Percentiles rank a stretch among this genome's conserved stretches.
phyloP scores from a whole-genome alignment of 495 filamentous ascomycete species.

The Patellaria atrata region DNA sequence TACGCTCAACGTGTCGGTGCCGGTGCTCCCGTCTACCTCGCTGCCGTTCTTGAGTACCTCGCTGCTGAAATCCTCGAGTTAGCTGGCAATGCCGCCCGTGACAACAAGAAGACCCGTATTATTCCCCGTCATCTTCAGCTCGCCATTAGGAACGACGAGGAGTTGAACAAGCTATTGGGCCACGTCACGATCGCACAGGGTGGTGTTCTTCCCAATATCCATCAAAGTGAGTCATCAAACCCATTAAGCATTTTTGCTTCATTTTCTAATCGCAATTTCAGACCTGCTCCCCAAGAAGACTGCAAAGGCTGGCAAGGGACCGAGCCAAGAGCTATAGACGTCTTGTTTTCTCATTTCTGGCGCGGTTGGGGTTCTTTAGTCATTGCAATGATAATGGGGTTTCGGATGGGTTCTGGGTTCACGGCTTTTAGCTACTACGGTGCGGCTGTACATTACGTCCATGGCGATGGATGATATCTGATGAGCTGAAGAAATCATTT shows the following conservation, averaged over 20 bases:
- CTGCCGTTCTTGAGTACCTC: constrained; percentile 95
- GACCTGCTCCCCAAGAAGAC: constrained; percentile 98
- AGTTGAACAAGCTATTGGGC: constrained; percentile 98
- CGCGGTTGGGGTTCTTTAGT: constrained; percentile 31
- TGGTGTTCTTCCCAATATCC: constrained; percentile 97
- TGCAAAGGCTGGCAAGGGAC: constrained; percentile 74
- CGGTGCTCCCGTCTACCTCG: constrained; percentile 94
- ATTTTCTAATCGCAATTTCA: constrained; percentile 37
- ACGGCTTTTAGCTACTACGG: constrained; percentile 51
- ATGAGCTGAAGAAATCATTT: constrained; percentile 32
- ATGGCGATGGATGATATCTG: constrained; percentile 43
- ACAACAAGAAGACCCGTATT: constrained; percentile 99
- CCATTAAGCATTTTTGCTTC: not conserved
- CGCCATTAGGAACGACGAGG: constrained; percentile 98
- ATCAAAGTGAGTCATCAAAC: constrained; percentile 63
- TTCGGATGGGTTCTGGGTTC: constrained; percentile 57
- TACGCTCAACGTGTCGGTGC: constrained; percentile 99
- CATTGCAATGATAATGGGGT: constrained; percentile 81
- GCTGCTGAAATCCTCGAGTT: constrained; percentile 98
- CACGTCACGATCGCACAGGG: constrained; percentile 99
- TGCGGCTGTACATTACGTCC: constrained; percentile 86
- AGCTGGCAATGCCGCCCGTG: constrained; percentile 94
- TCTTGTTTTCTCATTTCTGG: constrained; percentile 30
- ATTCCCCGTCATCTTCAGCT: constrained; percentile 98
- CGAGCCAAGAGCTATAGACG: constrained; percentile 79